Conservation (phyloP, 2,329 filamentous ascomycete genomes). For the Calonectria pseudoreteaudii region DNA sequence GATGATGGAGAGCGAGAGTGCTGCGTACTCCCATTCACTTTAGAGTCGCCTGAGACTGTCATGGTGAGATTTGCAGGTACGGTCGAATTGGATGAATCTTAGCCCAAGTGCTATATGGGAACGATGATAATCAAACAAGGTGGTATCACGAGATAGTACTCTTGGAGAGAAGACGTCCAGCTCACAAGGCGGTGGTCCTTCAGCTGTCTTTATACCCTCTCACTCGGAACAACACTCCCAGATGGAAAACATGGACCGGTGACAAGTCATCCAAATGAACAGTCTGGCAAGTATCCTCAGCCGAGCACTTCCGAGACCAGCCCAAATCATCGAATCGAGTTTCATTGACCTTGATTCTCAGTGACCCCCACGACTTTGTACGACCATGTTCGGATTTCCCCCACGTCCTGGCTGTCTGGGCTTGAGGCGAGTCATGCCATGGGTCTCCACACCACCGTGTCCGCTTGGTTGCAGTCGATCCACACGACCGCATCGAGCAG, state of each 20-base stretch:
- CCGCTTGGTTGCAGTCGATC: constrained; percentile 18
- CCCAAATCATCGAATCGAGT: constrained; percentile 2
- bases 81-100: neutral
- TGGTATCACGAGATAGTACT: neutral
- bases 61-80: constrained; percentile 1
- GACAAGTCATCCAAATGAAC: neutral
- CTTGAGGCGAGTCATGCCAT: constrained; percentile 16
- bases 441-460: constrained; percentile 22
- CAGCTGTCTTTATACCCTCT: constrained; percentile 2
- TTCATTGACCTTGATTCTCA: neutral
- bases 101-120: neutral
- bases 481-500: constrained; percentile 22
- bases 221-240: neutral
- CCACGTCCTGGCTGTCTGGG: constrained; percentile 17
- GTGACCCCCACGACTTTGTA: constrained; percentile 25
- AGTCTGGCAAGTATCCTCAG: constrained; percentile 1
- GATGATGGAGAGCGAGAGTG: neutral
- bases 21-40: neutral
- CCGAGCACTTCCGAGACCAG: neutral
- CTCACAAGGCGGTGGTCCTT: neutral
- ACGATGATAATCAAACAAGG: neutral
- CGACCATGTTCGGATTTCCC: constrained; percentile 12
- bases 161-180: neutral
- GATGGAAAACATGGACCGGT: neutral
- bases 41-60: constrained; percentile 18